These are phyloP conservation scores for Nepenthes mirabilis DNA, from an alignment of 148 eudicot species.

Conservation along the genomic window DNA sequence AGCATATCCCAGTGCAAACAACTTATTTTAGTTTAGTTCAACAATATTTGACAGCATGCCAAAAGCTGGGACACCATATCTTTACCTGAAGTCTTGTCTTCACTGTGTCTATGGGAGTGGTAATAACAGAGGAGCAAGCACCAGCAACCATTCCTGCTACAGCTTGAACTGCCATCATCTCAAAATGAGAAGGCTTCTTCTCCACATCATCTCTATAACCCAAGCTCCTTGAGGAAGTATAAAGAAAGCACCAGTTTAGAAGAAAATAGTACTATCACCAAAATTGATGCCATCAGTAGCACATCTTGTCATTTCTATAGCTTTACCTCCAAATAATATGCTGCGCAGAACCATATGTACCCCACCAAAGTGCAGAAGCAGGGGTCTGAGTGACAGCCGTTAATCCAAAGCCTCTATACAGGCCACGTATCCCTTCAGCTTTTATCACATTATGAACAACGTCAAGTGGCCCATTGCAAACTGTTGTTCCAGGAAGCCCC, in stretches of 20 bases:
- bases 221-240: conserved; percentile 30
- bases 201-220: conserved; percentile 33
- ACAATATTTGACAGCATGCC: too few species aligned
- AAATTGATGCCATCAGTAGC: not conserved
- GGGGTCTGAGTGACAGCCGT: conserved; percentile 60
- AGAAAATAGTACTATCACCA: not conserved
- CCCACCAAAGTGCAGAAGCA: conserved; percentile 91
- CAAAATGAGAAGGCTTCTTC: conserved; percentile 49
- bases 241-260: not conserved
- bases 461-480: conserved; percentile 48
- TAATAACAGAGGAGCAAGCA: conserved; percentile 60
- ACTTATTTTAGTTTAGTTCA: too few species aligned
- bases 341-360: conserved; percentile 61
- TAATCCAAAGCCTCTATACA: conserved; percentile 66
- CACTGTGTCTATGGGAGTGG: conserved; percentile 72
- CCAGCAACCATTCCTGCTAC: conserved; percentile 67
- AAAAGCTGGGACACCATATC: not conserved
- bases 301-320: not conserved
- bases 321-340: conserved; percentile 62
- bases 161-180: conserved; percentile 64
- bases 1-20: too few species aligned
- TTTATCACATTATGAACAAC: conserved; percentile 38
- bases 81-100: conserved; percentile 72
- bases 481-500: conserved; percentile 50
- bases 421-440: conserved; percentile 60